These are phyloP conservation scores for Collybiopsis luxurians DNA, from an alignment of 768 basidiomycete genomes.

Conservation along the genomic window DNA sequence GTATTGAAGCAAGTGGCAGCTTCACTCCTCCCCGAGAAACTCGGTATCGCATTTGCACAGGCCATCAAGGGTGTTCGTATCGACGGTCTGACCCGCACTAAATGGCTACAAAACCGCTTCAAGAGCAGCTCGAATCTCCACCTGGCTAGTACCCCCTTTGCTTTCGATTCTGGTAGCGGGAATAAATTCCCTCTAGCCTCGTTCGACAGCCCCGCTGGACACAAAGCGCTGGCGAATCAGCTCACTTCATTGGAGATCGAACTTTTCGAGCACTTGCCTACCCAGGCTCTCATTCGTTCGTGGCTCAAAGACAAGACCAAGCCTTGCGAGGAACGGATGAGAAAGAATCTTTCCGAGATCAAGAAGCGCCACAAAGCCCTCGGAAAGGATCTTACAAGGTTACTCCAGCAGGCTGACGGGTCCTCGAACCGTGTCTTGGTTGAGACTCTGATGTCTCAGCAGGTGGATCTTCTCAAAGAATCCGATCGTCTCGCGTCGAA, in stretches of 20 bases:
- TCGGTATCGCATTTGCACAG: slow-evolving; percentile 14
- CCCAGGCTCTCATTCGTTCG: slow-evolving; percentile 39
- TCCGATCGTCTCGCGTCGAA: slow-evolving; percentile 15
- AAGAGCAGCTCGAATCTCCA: not conserved
- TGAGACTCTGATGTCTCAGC: slow-evolving; percentile 33
- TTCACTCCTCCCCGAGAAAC: slow-evolving; percentile 17
- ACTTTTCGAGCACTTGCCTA: slow-evolving; percentile 36
- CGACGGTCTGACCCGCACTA: slow-evolving; percentile 6
- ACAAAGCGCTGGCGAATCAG: slow-evolving; percentile 44
- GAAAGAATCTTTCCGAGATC: slow-evolving; percentile 1
- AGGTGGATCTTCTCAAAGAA: slow-evolving; percentile 11
- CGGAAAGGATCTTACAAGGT: not conserved
- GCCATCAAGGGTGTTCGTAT: slow-evolving; percentile 23
- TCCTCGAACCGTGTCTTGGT: slow-evolving; percentile 37
- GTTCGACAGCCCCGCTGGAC: slow-evolving; percentile 34
- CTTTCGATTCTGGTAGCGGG: slow-evolving; percentile 24
- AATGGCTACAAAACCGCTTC: not conserved
- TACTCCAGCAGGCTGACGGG: slow-evolving; percentile 19
- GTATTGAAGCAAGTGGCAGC: slow-evolving; percentile 17
- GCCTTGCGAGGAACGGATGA: slow-evolving; percentile 22
- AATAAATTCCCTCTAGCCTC: slow-evolving; percentile 24
- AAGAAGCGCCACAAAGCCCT: not conserved
- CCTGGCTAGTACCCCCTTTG: slow-evolving; percentile 16
- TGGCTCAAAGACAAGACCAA: slow-evolving; percentile 32
- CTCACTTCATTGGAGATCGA: slow-evolving; percentile 36